Percentiles rank a stretch among this genome's conserved stretches.
Evolutionary conservation across 345 rosid species (phyloP).

Genomic region (Cochlearia excelsa): DNA sequence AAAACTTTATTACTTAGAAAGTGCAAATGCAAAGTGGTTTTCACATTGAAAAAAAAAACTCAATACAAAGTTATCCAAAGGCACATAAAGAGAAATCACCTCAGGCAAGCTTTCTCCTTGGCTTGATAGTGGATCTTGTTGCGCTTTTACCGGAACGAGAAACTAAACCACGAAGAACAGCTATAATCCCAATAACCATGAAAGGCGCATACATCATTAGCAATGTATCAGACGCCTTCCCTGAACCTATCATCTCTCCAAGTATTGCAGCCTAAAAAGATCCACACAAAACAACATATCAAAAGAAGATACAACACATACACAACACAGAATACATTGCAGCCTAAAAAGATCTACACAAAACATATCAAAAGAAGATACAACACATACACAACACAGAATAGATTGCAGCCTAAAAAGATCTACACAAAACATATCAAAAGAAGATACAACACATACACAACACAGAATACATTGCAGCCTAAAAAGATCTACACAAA

Average conservation of each 20-base stretch:
- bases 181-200: conserved; percentile 51
- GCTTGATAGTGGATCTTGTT: conserved; percentile 35
- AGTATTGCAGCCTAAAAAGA: conserved; percentile 52
- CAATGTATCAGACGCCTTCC: conserved; percentile 56
- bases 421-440: not conserved
- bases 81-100: not conserved
- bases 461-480: too few relatives aligned
- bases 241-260: conserved; percentile 44
- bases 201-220: conserved; percentile 57
- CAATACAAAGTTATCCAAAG: not conserved
- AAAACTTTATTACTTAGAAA: conserved; percentile 23
- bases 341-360: not conserved
- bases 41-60: not conserved
- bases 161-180: conserved; percentile 61
- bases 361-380: not conserved
- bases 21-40: conserved; percentile 28
- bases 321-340: too few relatives aligned
- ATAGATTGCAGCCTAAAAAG: not conserved
- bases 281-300: not conserved
- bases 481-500: not conserved
- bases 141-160: conserved; percentile 20
- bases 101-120: conserved; percentile 63
- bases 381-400: too few relatives aligned
- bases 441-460: too few relatives aligned
- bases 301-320: not conserved